Evolutionary conservation across 768 basidiomycete genomes (phyloP), one percentile per base, ranked within the genome.

Genomic region (Tylopilus sp.): DNA sequence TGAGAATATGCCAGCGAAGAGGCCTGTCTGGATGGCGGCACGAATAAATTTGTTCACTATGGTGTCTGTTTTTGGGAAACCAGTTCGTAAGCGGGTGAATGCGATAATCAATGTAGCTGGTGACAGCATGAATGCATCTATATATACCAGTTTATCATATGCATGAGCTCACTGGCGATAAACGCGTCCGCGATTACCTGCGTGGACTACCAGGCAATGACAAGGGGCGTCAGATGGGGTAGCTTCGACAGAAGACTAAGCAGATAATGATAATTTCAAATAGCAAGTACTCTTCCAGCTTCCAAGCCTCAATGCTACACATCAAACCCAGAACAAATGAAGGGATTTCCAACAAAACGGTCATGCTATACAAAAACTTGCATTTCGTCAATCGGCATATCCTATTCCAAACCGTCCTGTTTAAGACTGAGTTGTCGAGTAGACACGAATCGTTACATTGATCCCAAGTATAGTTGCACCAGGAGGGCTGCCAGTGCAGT

Each of bases 381-480:
- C 51, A 60, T 0, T 6, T 17, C 4, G 55, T 58, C 28, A 64
- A 36, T 10, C 53, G 26, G 50, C 46, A 56, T 17, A 64, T 58
- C 42, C 62, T 62, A n/a, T n/a, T n/a, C n/a, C 9, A 11, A 5
- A 28, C 6, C 17, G 18, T 11, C 18, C 6, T n/a, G n/a, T 36
- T 36, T 6, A 18, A 20, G 8, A 38, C 18, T 38, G 4, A n/a
- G n/a, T 4, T 38, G n/a, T 7, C 7, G 12, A 31, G 30, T 11
- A 31, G 3, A 3, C 9, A n/a, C n/a, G n/a, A n/a, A n/a, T 1
- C 4, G 3, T 18, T 36, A 18, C 35, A 17, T 73, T 55, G 75
- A 69, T 0, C 69, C 72, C 22, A 80, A 64, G 63, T 79, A 80
- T 21, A 65, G 44, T 55, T 82, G 80, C 1, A 79, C 77, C 17